phyloP scores from a whole-genome alignment of 495 filamentous ascomycete genomes.

The Parmelia sp. region DNA sequence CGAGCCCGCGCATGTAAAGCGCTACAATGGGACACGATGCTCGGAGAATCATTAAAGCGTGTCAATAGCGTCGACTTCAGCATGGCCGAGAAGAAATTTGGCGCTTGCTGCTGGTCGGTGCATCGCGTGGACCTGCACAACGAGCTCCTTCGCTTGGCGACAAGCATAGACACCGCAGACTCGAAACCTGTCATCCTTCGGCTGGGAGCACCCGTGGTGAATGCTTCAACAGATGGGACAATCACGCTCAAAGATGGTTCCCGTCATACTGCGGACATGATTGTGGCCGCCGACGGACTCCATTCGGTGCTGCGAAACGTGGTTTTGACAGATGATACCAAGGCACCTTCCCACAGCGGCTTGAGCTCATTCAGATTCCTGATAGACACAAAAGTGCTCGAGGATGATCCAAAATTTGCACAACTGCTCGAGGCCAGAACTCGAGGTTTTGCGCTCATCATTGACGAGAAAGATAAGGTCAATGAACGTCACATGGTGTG shows the following conservation, averaged over 20 bases:
- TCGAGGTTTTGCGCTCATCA: slow-evolving; percentile 28
- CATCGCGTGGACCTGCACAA: slow-evolving; percentile 51
- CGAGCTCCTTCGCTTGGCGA: slow-evolving; percentile 38
- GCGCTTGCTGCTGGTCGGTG: slow-evolving; percentile 36
- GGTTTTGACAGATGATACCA: slow-evolving; percentile 22
- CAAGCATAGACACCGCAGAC: slow-evolving; percentile 29
- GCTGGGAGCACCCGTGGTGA: slow-evolving; percentile 28
- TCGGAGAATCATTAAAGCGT: slow-evolving; percentile 23
- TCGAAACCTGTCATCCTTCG: slow-evolving; percentile 36
- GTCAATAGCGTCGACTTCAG: slow-evolving; percentile 18
- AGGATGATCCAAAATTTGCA: slow-evolving; percentile 32
- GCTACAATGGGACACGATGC: slow-evolving; percentile 8
- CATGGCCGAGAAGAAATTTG: slow-evolving; percentile 23
- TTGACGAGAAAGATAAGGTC: slow-evolving; percentile 9
- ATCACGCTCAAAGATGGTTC: slow-evolving; percentile 32
- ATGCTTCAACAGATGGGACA: slow-evolving; percentile 34
- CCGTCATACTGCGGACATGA: slow-evolving; percentile 36
- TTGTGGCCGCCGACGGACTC: slow-evolving; percentile 48
- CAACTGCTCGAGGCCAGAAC: slow-evolving; percentile 15
- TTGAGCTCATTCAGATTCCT: slow-evolving; percentile 43
- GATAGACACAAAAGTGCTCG: slow-evolving; percentile 34
- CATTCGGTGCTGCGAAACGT: slow-evolving; percentile 31
- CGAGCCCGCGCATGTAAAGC: slow-evolving; percentile 27
- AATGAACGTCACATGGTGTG: slow-evolving; percentile 34
- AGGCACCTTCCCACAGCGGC: slow-evolving; percentile 29